A percentile compares a stretch with the other conserved stretches of the same genome.
Evolutionary conservation across 1,139 yeast genomes (phyloP).

Genomic region (Saccharomycopsis hybrid): DNA sequence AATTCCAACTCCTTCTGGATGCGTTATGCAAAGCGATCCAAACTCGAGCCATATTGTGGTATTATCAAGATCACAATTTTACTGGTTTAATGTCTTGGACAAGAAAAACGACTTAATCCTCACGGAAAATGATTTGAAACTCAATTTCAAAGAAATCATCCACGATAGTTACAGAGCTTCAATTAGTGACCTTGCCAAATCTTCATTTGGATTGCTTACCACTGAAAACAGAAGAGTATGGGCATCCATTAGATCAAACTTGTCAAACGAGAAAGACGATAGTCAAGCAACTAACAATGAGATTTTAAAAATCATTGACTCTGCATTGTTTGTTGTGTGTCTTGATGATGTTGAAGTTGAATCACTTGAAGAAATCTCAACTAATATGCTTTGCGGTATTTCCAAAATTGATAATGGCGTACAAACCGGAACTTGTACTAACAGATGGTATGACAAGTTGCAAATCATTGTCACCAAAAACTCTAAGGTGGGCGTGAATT

Average conservation of each 20-base stretch:
- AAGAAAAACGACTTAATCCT: constrained; percentile 59
- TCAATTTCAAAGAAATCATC: constrained; percentile 69
- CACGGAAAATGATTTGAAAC: constrained; percentile 66
- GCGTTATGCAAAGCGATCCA: constrained; percentile 76
- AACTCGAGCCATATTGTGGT: constrained; percentile 76
- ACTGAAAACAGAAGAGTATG: constrained; percentile 83
- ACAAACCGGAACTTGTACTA: constrained; percentile 90
- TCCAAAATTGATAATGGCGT: constrained; percentile 76
- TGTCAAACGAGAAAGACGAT: not conserved
- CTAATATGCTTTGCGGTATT: constrained; percentile 82
- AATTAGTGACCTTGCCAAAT: constrained; percentile 62
- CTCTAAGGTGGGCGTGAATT: constrained; percentile 89
- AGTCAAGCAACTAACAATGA: constrained; percentile 50
- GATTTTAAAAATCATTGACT: constrained; percentile 67
- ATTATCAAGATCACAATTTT: constrained; percentile 80
- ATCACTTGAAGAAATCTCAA: constrained; percentile 62
- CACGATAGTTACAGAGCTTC: constrained; percentile 62
- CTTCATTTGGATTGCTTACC: constrained; percentile 83
- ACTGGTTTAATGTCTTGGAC: constrained; percentile 90
- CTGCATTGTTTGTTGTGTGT: constrained; percentile 75
- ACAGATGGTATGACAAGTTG: constrained; percentile 90
- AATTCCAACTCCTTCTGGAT: constrained; percentile 74
- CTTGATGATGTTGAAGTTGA: constrained; percentile 70
- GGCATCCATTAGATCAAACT: constrained; percentile 64
- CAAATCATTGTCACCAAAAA: constrained; percentile 86